Evolutionary conservation across 2,329 filamentous ascomycete genomes (phyloP).

Genomic region (Cladophialophora psammophila): DNA sequence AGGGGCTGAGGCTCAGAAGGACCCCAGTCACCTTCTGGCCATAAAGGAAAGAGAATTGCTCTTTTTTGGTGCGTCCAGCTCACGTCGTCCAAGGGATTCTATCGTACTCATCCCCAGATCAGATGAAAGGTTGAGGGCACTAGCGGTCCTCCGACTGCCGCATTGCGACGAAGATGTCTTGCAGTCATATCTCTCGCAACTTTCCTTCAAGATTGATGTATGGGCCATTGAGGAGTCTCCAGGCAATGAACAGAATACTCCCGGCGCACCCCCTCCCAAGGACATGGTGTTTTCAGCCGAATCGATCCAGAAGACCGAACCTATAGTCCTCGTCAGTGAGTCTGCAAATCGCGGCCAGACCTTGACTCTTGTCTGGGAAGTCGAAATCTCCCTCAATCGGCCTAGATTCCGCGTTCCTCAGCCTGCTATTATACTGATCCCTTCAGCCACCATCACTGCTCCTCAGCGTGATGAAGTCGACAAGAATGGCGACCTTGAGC

Average conservation of each 20-base stretch:
- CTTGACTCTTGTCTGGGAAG: slow-evolving; percentile 53
- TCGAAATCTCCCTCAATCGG: slow-evolving; percentile 52
- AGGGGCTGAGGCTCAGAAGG: slow-evolving; percentile 48
- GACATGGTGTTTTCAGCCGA: slow-evolving; percentile 54
- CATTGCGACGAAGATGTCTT: slow-evolving; percentile 57
- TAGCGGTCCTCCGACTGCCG: slow-evolving; percentile 60
- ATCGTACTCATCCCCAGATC: slow-evolving; percentile 59
- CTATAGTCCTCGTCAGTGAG: slow-evolving; percentile 54
- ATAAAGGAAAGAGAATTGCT: slow-evolving; percentile 60
- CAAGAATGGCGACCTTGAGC: slow-evolving; percentile 61
- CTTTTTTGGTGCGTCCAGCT: slow-evolving; percentile 45
- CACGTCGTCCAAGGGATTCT: background rate
- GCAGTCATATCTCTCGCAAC: slow-evolving; percentile 56
- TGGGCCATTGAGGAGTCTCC: slow-evolving; percentile 48
- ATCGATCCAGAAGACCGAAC: slow-evolving; percentile 50
- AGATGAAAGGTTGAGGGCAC: slow-evolving; percentile 64
- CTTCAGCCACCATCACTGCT: slow-evolving; percentile 51
- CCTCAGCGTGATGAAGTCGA: slow-evolving; percentile 45
- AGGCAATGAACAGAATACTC: slow-evolving; percentile 46
- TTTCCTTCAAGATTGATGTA: slow-evolving; percentile 61
- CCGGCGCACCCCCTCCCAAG: slow-evolving; percentile 41
- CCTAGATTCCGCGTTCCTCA: slow-evolving; percentile 62
- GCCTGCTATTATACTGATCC: slow-evolving; percentile 61
- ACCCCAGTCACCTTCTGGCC: slow-evolving; percentile 55
- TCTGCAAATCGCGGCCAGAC: slow-evolving; percentile 50